Evolutionary conservation across 768 basidiomycete species (phyloP).

Genomic region (Peribolospora baueri): DNA sequence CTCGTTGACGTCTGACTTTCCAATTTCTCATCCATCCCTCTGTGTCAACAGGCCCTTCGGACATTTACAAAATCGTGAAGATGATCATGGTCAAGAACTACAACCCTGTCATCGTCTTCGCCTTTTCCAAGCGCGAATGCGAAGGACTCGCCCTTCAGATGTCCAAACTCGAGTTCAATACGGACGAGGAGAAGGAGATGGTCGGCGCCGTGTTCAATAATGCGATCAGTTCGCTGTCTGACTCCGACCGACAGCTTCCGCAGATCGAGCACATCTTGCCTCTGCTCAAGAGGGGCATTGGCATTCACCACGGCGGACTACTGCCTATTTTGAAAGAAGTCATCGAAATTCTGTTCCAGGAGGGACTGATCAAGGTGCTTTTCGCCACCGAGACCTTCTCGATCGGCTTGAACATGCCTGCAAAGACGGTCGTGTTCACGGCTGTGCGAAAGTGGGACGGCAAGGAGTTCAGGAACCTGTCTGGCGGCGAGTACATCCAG

Average conservation of each 20-base stretch:
- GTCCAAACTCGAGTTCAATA: slow-evolving; percentile 90
- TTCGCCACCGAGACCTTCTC: slow-evolving; percentile 99
- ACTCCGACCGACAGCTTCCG: slow-evolving; percentile 67
- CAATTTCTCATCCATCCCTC: not conserved
- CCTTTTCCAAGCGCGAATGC: slow-evolving; percentile 95
- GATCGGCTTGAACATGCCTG: slow-evolving; percentile 96
- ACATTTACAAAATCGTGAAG: slow-evolving; percentile 90
- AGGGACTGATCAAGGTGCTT: slow-evolving; percentile 87
- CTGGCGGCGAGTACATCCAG: slow-evolving; percentile 86
- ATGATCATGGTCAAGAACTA: slow-evolving; percentile 97
- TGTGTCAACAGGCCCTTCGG: slow-evolving; percentile 40
- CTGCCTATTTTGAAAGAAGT: slow-evolving; percentile 95
- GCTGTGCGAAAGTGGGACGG: slow-evolving; percentile 90
- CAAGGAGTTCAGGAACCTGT: slow-evolving; percentile 71
- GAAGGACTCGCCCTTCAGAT: slow-evolving; percentile 72
- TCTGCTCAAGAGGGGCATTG: slow-evolving; percentile 77
- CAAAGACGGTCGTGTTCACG: slow-evolving; percentile 97
- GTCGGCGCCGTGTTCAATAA: slow-evolving; percentile 77
- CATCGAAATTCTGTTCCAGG: slow-evolving; percentile 96
- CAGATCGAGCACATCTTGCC: slow-evolving; percentile 85
- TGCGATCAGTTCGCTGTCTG: slow-evolving; percentile 66
- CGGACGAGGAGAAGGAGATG: slow-evolving; percentile 68
- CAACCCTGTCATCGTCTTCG: slow-evolving; percentile 94
- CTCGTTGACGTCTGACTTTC: too few species aligned
- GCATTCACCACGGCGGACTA: slow-evolving; percentile 93